Evolutionary conservation across 352 stramenopile genomes (phyloP), one percentile per base, ranked within the genome.

Genomic region (Poterioochromonas sp.): DNA sequence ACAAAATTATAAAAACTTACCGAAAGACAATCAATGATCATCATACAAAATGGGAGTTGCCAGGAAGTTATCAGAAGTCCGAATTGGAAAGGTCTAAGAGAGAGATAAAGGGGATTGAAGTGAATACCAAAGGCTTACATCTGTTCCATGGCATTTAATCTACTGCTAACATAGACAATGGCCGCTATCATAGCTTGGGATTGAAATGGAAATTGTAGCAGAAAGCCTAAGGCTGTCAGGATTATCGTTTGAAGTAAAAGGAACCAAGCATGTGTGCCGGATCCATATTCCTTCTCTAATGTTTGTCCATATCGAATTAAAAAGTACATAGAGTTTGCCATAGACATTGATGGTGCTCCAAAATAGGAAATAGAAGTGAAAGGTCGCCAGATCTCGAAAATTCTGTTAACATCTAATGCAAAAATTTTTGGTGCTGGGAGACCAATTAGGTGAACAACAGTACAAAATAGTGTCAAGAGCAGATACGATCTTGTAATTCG

Each of bases 321-420:
- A 34, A 76, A 76, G n/a, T 65, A 76, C 20, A 76, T 40, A 76
- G 12, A 63, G 34, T 76, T 76, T 1, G 69, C 69, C 44, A 76
- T 64, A 12, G 69, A 76, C 69, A 76, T 76, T n/a, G 5, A 40
- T 29, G 32, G 32, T 12, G 47, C 1, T 39, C 69, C 69, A 32
- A 76, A 64, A 64, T 76, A 76, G 0, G 47, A 8, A 18, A 44
- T 34, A 32, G 43, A 43, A 26, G 69, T 76, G 37, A 76, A 76
- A 26, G n/a, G n/a, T 34, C 69, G 20, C 69, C 69, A 76, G n/a
- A 76, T 20, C 37, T 76, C 69, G 2, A 47, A 49, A 22, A 64
- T 26, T 32, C 44, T 3, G 63, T 1, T 43, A 43, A 12, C 5
- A 64, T 64, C n/a, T 15, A 76, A 64, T 32, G 69, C 3, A 34